These are phyloP conservation scores for Talaromyces piceae DNA, from an alignment of 2,329 filamentous ascomycete species.

Conservation along the genomic window DNA sequence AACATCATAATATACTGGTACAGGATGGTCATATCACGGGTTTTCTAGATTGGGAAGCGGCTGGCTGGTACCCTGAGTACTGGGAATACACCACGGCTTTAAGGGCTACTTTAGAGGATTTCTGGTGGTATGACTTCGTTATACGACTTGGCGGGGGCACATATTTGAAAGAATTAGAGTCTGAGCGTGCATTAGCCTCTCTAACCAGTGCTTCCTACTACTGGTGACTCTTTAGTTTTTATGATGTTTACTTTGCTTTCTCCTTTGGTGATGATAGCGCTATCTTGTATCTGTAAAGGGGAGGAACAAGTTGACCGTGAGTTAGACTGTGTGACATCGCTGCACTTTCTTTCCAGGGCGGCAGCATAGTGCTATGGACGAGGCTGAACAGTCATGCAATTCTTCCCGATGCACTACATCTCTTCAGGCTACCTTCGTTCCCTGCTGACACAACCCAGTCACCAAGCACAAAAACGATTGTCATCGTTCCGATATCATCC, in stretches of 20 bases:
- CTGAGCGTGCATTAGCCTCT: slow-evolving; percentile 14
- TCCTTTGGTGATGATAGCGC: too few relatives aligned
- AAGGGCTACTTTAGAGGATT: slow-evolving; percentile 2
- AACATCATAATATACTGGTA: slow-evolving; percentile 26
- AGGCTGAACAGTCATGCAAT: not conserved
- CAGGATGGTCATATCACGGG: slow-evolving; percentile 17
- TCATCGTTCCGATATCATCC: not conserved
- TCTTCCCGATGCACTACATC: not conserved
- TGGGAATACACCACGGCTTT: slow-evolving; percentile 32
- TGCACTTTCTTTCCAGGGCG: not conserved
- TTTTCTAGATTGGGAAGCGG: slow-evolving; percentile 35
- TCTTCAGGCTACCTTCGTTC: not conserved
- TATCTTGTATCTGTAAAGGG: too few relatives aligned
- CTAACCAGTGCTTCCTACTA: slow-evolving; percentile 14
- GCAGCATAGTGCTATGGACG: not conserved
- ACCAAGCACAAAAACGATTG: not conserved
- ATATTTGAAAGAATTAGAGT: slow-evolving; percentile 15
- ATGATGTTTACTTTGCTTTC: too few relatives aligned
- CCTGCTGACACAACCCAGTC: not conserved
- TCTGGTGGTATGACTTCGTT: slow-evolving; percentile 17
- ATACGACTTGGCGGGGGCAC: slow-evolving; percentile 12
- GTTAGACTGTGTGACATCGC: not conserved
- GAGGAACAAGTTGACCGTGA: not conserved
- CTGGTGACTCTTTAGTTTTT: too few relatives aligned
- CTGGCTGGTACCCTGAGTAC: slow-evolving; percentile 35